phyloP scores from a whole-genome alignment of 441 rosid species.

The Croton setiger region DNA sequence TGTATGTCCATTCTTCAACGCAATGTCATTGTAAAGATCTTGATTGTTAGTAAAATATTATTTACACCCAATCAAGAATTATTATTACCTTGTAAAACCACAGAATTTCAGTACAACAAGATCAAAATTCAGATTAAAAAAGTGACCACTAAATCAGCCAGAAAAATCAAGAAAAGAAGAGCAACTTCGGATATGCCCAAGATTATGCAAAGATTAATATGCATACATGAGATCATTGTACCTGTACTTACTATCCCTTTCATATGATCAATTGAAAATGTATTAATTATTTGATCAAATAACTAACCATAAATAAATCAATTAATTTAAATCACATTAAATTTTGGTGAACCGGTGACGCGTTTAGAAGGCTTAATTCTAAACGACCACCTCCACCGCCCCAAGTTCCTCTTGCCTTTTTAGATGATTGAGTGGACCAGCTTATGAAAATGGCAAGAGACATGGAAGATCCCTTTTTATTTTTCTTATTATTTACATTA shows the following conservation, averaged over 20 bases:
- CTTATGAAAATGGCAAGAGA: slow-evolving; percentile 57
- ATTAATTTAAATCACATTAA: not conserved
- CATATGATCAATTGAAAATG: not conserved
- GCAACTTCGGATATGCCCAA: slow-evolving; percentile 1
- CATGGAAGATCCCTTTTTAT: slow-evolving; percentile 62
- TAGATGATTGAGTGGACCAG: slow-evolving; percentile 20
- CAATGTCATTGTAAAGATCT: no score
- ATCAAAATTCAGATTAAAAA: not conserved
- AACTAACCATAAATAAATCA: no score
- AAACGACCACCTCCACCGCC: no score
- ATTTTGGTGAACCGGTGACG: not conserved
- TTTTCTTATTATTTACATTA: no score
- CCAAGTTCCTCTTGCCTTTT: not conserved
- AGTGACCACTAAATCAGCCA: not conserved
- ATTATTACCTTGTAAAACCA: not conserved
- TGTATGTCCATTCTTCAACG: no score
- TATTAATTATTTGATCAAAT: no score
- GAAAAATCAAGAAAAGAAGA: not conserved
- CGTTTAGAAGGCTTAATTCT: not conserved
- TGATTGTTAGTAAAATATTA: not conserved
- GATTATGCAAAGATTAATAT: not conserved
- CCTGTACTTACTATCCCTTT: slow-evolving; percentile 9
- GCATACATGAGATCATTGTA: not conserved
- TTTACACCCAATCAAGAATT: not conserved
- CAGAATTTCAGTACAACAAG: not conserved